Evolutionary conservation across 176 grass and related monocot species (phyloP).

Genomic region (Triticum monococcum): DNA sequence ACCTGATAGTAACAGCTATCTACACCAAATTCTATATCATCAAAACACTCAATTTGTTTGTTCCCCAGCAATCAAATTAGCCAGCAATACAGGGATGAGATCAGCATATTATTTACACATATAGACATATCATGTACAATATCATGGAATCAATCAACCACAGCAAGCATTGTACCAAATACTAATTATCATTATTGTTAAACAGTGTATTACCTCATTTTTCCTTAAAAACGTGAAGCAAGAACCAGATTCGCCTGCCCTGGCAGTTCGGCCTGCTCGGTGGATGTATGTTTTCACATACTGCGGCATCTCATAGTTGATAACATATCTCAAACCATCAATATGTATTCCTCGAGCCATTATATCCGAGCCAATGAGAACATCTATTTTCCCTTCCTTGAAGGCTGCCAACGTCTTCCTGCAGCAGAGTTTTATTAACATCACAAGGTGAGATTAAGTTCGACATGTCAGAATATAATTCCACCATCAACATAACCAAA

Average conservation of each 20-base stretch:
- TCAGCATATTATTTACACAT: background rate
- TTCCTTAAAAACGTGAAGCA: conserved; percentile 92
- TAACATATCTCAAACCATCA: conserved; percentile 87
- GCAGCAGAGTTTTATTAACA: conserved; percentile 3
- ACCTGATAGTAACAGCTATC: background rate
- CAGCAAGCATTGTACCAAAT: background rate
- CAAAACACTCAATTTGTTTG: background rate
- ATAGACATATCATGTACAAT: background rate
- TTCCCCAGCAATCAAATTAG: background rate
- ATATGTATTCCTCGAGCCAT: conserved; percentile 98
- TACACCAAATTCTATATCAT: background rate
- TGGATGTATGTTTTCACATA: conserved; percentile 90
- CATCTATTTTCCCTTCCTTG: conserved; percentile 82
- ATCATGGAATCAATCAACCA: conserved; percentile 26
- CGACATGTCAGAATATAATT: background rate
- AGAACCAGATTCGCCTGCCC: conserved; percentile 70
- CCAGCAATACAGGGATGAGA: background rate
- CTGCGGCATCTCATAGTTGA: conserved; percentile 88
- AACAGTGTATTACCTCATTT: conserved; percentile 63
- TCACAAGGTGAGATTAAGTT: conserved; percentile 16
- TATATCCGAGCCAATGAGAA: conserved; percentile 88
- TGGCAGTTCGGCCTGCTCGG: conserved; percentile 86
- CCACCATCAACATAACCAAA: background rate
- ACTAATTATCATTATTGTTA: background rate
- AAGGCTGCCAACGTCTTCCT: conserved; percentile 85